Evolutionary conservation across 1,284 basidiomycete species (phyloP).

Genomic region (Pterulicium gracile): DNA sequence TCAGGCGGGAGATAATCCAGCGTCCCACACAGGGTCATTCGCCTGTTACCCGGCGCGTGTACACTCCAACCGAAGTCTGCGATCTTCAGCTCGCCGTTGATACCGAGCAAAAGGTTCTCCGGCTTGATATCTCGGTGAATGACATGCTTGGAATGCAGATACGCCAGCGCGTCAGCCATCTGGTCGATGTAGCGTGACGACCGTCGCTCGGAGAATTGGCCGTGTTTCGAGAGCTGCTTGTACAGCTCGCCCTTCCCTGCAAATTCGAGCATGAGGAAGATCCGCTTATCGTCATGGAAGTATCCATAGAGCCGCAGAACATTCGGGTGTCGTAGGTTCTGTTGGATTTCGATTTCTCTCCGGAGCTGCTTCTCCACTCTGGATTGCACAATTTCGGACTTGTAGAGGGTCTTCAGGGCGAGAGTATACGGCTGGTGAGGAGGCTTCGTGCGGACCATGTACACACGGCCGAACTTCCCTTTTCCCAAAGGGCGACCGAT

Average conservation of each 20-base stretch:
- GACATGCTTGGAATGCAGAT: slow-evolving; percentile 93
- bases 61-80: slow-evolving; percentile 99
- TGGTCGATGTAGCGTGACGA: slow-evolving; percentile 90
- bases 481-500: slow-evolving; percentile 95
- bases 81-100: slow-evolving; percentile 97
- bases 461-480: slow-evolving; percentile 97
- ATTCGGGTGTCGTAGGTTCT: slow-evolving; percentile 93
- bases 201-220: slow-evolving; percentile 81
- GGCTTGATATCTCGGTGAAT: slow-evolving; percentile 99
- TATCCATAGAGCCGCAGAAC: slow-evolving; percentile 92
- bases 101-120: slow-evolving; percentile 90
- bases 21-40: slow-evolving; percentile 90
- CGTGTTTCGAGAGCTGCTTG: slow-evolving; percentile 83
- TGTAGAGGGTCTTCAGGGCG: slow-evolving; percentile 96
- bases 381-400: slow-evolving; percentile 85
- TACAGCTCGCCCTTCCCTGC: slow-evolving; percentile 95
- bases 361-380: slow-evolving; percentile 91
- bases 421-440: slow-evolving; percentile 81
- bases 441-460: slow-evolving; percentile 91
- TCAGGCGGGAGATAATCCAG: slow-evolving; percentile 97
- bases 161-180: slow-evolving; percentile 93
- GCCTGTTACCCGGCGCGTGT: slow-evolving; percentile 86
- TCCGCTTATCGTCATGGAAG: slow-evolving; percentile 97
- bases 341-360: slow-evolving; percentile 97
- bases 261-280: slow-evolving; percentile 96